phyloP scores from a whole-genome alignment of 257 asterid genomes.

The Buddleja alternifolia region DNA sequence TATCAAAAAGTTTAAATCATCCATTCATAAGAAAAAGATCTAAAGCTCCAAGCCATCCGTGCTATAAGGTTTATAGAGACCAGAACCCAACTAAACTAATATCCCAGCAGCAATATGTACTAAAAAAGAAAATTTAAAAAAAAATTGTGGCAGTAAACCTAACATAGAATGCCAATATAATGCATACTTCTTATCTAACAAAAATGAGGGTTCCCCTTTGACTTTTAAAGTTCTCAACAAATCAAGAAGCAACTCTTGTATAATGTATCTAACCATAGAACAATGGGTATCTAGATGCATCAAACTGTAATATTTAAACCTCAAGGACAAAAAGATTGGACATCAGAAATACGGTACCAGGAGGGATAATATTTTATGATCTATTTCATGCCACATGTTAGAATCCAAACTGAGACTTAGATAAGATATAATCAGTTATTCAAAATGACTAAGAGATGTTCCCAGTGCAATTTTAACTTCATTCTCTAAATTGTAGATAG shows the following conservation, averaged over 20 bases:
- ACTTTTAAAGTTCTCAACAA: no score
- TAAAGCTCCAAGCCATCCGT: no score
- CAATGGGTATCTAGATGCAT: conserved; percentile 3
- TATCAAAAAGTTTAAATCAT: no score
- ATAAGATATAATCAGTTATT: neutral
- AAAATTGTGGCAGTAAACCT: neutral
- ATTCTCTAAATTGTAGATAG: neutral
- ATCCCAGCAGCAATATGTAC: no score
- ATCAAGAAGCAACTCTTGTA: neutral
- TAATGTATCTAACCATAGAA: neutral
- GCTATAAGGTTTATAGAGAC: no score
- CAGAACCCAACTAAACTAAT: no score
- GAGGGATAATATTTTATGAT: conserved; percentile 2
- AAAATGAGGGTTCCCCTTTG: neutral
- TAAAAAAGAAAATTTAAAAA: no score
- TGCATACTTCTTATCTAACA: neutral
- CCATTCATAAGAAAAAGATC: no score
- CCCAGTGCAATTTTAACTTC: conserved; percentile 2
- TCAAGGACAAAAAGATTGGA: neutral
- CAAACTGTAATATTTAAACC: neutral
- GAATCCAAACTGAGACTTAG: no score
- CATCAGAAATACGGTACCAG: neutral
- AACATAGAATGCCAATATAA: conserved; percentile 6
- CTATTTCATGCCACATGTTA: no score
- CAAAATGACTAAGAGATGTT: neutral